Base-by-base conservation (phyloP, 768 basidiomycete species). In the Auriscalpium microsporum region DNA sequence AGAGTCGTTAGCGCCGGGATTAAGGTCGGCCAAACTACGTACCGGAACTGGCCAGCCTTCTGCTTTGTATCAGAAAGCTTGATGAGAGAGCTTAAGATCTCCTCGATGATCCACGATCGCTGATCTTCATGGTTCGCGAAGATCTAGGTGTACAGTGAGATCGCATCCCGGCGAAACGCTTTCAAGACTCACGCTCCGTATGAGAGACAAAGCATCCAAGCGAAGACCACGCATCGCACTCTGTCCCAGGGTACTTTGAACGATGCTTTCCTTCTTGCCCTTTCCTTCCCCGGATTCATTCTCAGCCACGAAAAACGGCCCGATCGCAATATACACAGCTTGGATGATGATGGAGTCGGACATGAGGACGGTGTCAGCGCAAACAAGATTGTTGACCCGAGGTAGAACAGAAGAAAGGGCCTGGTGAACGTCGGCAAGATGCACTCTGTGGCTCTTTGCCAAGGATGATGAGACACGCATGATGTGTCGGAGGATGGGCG, bases 91-190 rank as follows among this genome's bases (percentile, higher is more conserved):
- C 83, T 81, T 28, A 99, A 65, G 36, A 98, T 94, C 69, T 98
- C 96, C 67, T 98, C 94, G n/a, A 98, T 87, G 59, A 98, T 95
- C 94, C 94, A 96, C 1, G 86, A 83, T 9, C 96, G 75, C 68
- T 99, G 96, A 45, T 86, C 87, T 60, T 90, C 84, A 64, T 97
- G 85, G 59, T 86, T 88, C 11, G 90, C 90, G 63, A 96, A 98
- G 35, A 94, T 86, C 94, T 96, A 63, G 1, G 52, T 42, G 53
- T 40, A 14, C 3, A 36, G 67, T 33, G 60, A 14, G n/a, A 49
- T 52, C 4, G 40, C 16, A 45, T 19, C 28, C 50, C 37, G n/a
- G 17, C 44, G 36, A 45, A 42, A 57, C 5, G 23, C 53, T 54
- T 40, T 17, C 33, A 53, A 10, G 52, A 28, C 87, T 73, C 65